These are phyloP conservation scores for Tephrocybe sp. DNA, from an alignment of 768 basidiomycete genomes.

Conservation along the genomic window DNA sequence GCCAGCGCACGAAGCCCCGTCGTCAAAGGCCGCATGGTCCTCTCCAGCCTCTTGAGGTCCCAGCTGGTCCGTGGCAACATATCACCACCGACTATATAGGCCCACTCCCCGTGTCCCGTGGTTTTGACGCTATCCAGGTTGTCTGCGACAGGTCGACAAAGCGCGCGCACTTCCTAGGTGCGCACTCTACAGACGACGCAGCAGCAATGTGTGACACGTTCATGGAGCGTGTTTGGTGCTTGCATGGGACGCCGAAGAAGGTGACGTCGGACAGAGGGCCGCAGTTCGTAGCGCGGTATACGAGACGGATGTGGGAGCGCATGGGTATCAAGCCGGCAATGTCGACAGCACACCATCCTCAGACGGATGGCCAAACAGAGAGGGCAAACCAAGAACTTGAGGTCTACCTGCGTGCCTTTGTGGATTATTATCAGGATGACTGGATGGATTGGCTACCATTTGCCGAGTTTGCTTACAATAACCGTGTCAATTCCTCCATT, in stretches of 20 bases:
- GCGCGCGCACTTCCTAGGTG: not conserved
- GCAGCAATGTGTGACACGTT: conserved; percentile 1
- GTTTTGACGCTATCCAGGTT: not conserved
- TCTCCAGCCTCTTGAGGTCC: not conserved
- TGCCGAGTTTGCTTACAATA: not conserved
- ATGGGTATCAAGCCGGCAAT: not conserved
- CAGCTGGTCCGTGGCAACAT: too few relatives aligned
- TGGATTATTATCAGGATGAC: not conserved
- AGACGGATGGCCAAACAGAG: not conserved
- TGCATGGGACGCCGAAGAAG: not conserved
- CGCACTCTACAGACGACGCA: not conserved
- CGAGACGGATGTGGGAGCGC: not conserved
- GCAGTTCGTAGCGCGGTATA: not conserved
- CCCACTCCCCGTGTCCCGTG: too few relatives aligned
- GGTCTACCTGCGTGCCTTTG: not conserved
- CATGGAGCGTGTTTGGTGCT: not conserved
- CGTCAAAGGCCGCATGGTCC: not conserved
- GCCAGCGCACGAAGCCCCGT: not conserved
- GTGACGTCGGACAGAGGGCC: not conserved
- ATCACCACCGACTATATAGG: too few relatives aligned
- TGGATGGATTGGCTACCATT: not conserved
- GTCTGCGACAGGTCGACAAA: not conserved
- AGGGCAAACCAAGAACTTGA: not conserved
- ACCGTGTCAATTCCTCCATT: not conserved
- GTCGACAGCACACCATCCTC: not conserved